Base-by-base conservation (phyloP, 768 basidiomycete species). In the Filobasidium wieringae region DNA sequence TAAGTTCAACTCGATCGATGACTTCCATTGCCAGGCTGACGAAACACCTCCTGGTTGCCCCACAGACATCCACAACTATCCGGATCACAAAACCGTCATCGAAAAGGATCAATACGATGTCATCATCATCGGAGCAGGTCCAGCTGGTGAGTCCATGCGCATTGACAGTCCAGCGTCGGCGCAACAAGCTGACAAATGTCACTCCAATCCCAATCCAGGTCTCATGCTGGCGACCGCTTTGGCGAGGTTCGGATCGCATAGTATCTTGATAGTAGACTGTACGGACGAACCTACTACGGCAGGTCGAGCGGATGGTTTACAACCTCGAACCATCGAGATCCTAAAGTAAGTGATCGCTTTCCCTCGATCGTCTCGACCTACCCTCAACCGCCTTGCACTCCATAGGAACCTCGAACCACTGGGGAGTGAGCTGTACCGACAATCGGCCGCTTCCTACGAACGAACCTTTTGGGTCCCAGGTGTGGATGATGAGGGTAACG, bases 71-170 rank as follows among this genome's bases (percentile, higher is more conserved):
- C 60, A 61, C 51, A 53, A 61, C 51, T 61, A 55, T 51, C 60
- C 58, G 5, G 50, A 52, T 29, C 55, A 55, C 30, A 59, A 56
- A 34, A 45, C 57, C 8, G 54, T 30, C 4, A 55, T 63, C 52
- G 49, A 54, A 4, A 53, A 59, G 37, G 41, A 41, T n/a, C 19
- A 49, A 30, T 65, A 63, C 57, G 62, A 63, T 51, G 63, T 66
- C 45, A 43, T 63, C n/a, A 56, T 66, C 51, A 53, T 66, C 31
- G 64, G 64, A 31, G 64, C 64, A n/a, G 64, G 64, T 24, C 64
- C 64, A 4, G 64, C 64, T 26, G 63, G 62, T 47, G 26, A 26
- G 54, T 30, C 51, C 7, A 15, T 4, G 14, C 8, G 9, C 19
- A 4, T 33, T 14, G 19, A 22, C 36, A 31, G 8, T 51, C 24